Evolutionary conservation across 768 basidiomycete genomes (phyloP), one percentile per base, ranked within the genome.

Genomic region (Panellus pusillus): DNA sequence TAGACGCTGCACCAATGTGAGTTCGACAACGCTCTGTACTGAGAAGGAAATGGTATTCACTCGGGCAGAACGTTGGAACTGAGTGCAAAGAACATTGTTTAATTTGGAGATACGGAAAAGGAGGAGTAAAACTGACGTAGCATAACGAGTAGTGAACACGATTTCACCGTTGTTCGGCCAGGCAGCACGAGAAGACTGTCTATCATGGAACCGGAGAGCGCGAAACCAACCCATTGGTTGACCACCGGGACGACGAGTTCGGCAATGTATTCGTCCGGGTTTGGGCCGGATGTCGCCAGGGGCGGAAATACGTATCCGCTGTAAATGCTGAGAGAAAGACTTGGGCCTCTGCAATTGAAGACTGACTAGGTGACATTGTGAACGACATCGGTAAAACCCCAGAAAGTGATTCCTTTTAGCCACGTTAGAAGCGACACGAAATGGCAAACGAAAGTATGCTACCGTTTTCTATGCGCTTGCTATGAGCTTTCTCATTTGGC

Each of bases 161-260:
- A 86, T 77, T 4, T 64, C 60, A 51, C 75, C 72, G n/a, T 70
- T 76, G 60, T 82, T 80, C 1, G 80, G 74, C 84, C 84, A 86
- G 6, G 82, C 82, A 28, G 84, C 78, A 86, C 65, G 24, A 86
- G 71, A 32, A 84, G 71, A 63, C 78, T 78, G 59, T 76, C 67
- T 40, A 79, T 61, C 83, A 86, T 84, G 29, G 76, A 70, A 9
- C 80, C 81, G 13, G 72, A 78, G 6, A 83, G 76, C 8, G 80
- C 69, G 29, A 78, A 66, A 47, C 84, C 84, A 15, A 75, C 74
- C 83, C 83, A 86, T 70, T 74, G 62, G n/a, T 74, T 74, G 6
- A 61, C 72, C 36, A 81, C 68, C 9, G 84, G 83, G 8, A 81
- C 78, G 20, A 83, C 76, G 42, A 85, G 79, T 66, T 83, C 80